Evolutionary conservation across 1,284 basidiomycete genomes (phyloP), one percentile per base, ranked within the genome.

Genomic region (Ustilago xerochloae): DNA sequence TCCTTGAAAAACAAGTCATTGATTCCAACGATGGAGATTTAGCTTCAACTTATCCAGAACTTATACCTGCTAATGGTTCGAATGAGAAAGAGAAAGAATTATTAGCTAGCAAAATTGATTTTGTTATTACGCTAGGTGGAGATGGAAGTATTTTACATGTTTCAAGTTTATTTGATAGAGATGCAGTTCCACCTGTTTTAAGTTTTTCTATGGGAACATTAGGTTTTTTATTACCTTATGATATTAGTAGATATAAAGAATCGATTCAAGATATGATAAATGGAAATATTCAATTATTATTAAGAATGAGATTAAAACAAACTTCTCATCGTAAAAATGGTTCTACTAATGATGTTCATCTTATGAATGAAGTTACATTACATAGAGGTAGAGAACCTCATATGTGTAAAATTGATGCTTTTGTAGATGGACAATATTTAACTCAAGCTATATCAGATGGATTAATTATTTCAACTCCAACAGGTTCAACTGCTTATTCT

Each of bases 121-220:
- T 98, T 8, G 91, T 97, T 15, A 89, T 98, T 30, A 97, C 95
- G 0, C 86, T 98, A 1, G 95, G 95, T 50, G 95, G 95, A 24
- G 95, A 98, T 82, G 95, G 95, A 2, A 97, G 96, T 2, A 95
- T 98, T 50, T 88, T 98, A 4, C 94, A 97, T 82, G 93, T 94
- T 0, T 95, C 94, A 5, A 93, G 93, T 24, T 86, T 98, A 6
- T 98, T 98, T 85, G 92, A 91, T 77, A 87, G 89, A 8, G 92
- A 91, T 32, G 91, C 93, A 22, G 94, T 97, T 13, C 95, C 95
- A 1, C 95, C 96, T 0, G 94, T 98, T 0, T 87, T 98, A 35
- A 95, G 93, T 81, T 97, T 98, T 85, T 94, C 92, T 0, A 93
- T 97, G 92, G 96, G 95, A 7, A 95, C 93, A 1, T 87, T 98